Base-by-base conservation (phyloP, 257 asterid genomes). In the Plantago major region DNA sequence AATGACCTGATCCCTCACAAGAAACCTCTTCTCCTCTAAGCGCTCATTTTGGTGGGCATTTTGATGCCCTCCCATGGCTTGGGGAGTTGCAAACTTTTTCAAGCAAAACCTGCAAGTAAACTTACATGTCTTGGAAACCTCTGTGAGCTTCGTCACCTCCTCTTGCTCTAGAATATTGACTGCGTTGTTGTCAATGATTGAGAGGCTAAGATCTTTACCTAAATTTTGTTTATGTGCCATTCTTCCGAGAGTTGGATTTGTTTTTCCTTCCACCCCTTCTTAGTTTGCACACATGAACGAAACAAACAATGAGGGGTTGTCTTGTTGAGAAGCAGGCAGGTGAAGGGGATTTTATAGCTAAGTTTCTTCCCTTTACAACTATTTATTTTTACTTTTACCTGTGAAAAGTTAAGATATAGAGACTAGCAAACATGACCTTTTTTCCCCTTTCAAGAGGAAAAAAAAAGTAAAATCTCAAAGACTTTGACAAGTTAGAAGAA, bases 1-100 rank as follows among this genome's bases (percentile, higher is more conserved):
- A 38, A 28, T n/a, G n/a, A n/a, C n/a, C n/a, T n/a, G n/a, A n/a
- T n/a, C n/a, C 62, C 51, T 55, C 10, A 76, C 63, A 55, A 59
- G 61, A 65, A 75, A n/a, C 42, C 74, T 54, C 76, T 64, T 71
- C 78, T 78, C 84, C 73, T 73, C 77, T 60, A 63, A 10, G 4
- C 84, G 82, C 79, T 78, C 78, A 42, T 5, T 54, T 42, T 79
- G 71, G 42, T 81, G 87, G 38, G 84, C 87, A 42, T 78, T 78
- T 44, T 76, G 84, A 11, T 81, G 88, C 18, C 88, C 84, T 1
- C 84, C 88, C 84, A 81, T 55, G 40, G 88, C 84, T 45, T 81
- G 84, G 49, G 84, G 84, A 8, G 82, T 78, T 0, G 80, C 64
- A 18, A 81, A 81, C 50, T 51, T 63, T 60, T 78, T 78, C 80